phyloP scores from a whole-genome alignment of 768 basidiomycete species.

The Rossbeevera mucosa region DNA sequence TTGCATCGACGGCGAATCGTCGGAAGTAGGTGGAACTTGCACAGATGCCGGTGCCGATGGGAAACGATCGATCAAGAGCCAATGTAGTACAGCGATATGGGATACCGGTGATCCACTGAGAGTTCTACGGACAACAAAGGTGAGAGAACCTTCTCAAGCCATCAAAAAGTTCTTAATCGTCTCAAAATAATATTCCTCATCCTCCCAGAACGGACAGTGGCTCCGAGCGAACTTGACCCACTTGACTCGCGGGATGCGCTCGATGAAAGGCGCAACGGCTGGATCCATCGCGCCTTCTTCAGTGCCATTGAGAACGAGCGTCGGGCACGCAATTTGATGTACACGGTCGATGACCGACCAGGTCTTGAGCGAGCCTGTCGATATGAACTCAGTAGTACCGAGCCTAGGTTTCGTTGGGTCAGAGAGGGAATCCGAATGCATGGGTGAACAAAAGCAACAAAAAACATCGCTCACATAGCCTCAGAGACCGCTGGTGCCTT shows the following conservation, averaged over 20 bases:
- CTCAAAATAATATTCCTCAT: slow-evolving; percentile 21
- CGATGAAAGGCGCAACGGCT: slow-evolving; percentile 30
- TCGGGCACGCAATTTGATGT: slow-evolving; percentile 35
- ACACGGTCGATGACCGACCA: slow-evolving; percentile 45
- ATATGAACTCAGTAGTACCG: slow-evolving; percentile 30
- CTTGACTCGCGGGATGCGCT: slow-evolving; percentile 29
- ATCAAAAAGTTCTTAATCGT: slow-evolving; percentile 12
- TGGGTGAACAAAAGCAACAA: not conserved
- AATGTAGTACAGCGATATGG: not conserved
- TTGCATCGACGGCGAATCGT: not conserved
- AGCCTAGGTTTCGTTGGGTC: not conserved
- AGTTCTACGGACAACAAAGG: not conserved
- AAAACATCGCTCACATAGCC: slow-evolving; percentile 26
- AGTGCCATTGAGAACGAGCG: slow-evolving; percentile 35
- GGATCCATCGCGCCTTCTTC: slow-evolving; percentile 35
- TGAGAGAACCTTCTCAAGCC: not conserved
- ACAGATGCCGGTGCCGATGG: not conserved
- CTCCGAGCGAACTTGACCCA: slow-evolving; percentile 33
- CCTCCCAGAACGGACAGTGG: slow-evolving; percentile 18
- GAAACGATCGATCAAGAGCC: not conserved
- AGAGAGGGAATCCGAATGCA: not conserved
- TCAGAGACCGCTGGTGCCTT: slow-evolving; percentile 32
- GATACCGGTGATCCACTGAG: not conserved
- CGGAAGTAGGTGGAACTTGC: not conserved
- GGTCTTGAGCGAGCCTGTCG: slow-evolving; percentile 36